A percentile compares a stretch with the other conserved stretches of the same genome.
Evolutionary conservation across 2,329 filamentous ascomycete genomes (phyloP).

Genomic region (Trichoderma koningiopsis): DNA sequence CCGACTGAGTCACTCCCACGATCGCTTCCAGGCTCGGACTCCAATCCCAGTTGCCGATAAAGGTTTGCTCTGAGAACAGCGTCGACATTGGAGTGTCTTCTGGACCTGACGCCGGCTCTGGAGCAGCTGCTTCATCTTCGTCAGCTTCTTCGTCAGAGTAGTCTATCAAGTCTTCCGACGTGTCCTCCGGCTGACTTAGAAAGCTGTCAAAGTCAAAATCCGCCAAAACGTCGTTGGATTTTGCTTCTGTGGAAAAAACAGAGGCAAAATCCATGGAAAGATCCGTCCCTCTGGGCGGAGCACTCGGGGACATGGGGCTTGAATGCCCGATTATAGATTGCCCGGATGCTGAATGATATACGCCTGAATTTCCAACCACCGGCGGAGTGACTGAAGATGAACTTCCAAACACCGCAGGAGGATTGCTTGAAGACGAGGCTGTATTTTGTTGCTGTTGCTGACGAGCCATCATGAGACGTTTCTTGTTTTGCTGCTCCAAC

Average conservation of each 20-base stretch:
- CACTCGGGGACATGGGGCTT: no score
- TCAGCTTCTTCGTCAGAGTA: neutral
- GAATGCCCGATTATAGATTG: no score
- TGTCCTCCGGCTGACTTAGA: neutral
- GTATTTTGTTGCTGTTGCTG: neutral
- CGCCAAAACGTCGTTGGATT: neutral
- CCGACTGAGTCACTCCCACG: slow-evolving; percentile 30
- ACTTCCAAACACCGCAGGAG: no score
- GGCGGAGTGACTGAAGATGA: no score
- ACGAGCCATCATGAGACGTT: neutral
- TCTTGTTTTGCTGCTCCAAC: neutral
- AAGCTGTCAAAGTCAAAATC: neutral
- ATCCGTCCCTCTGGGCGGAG: no score
- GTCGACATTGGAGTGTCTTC: slow-evolving; percentile 3
- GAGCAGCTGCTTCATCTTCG: neutral
- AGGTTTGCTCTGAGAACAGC: slow-evolving; percentile 56
- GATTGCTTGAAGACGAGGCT: no score
- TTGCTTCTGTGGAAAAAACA: neutral
- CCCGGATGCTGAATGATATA: no score
- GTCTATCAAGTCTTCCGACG: neutral
- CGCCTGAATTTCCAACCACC: no score
- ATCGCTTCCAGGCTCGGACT: slow-evolving; percentile 33
- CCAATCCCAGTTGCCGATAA: slow-evolving; percentile 39
- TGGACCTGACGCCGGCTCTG: neutral
- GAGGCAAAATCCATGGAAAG: neutral